Evolutionary conservation across 768 basidiomycete genomes (phyloP), one percentile per base, ranked within the genome.

Genomic region (Auriscalpium orientale): DNA sequence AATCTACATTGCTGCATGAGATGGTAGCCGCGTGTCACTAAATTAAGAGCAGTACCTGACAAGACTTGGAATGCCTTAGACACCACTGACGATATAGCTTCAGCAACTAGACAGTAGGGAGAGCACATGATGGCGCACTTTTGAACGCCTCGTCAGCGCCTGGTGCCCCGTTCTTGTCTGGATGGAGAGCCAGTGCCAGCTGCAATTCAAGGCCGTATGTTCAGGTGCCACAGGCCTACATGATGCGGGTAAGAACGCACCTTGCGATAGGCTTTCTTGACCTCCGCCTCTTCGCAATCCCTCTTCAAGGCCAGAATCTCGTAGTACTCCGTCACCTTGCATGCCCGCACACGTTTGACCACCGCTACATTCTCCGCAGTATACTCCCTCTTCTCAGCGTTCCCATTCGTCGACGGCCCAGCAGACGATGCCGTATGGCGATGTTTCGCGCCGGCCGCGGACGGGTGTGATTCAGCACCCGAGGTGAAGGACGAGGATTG

Each of bases 141-240:
- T 98, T 98, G 75, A 98, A 98, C 2, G 95, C 95, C 68, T 98
- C 95, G 58, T 98, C 95, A 15, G 95, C 95, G 43, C 92, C 91
- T n/a, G 95, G 95, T 18, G 95, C 95, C 7, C 93, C 92, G 65
- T 95, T 97, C 75, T 88, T 95, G 68, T 95, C 91, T 4, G 91
- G 91, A 71, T 95, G 91, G 48, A 94, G 71, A 52, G 89, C 89
- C 56, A 97, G 76, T 40, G 94, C 94, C 58, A 95, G 78, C 91
- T 94, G 61, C 35, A 44, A 35, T 35, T 37, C 46, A 22, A 47
- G 33, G 20, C 28, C 34, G 47, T 45, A 8, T 33, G 46, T 22
- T 28, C 36, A 16, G 28, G 36, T 38, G 46, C 20, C 34, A 4
- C 28, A 28, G 5, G 5, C 5, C 28, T 28, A 28, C 7, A 28